Base-by-base conservation (phyloP, 768 basidiomycete species). In the Hortiboletus flavorubellus region DNA sequence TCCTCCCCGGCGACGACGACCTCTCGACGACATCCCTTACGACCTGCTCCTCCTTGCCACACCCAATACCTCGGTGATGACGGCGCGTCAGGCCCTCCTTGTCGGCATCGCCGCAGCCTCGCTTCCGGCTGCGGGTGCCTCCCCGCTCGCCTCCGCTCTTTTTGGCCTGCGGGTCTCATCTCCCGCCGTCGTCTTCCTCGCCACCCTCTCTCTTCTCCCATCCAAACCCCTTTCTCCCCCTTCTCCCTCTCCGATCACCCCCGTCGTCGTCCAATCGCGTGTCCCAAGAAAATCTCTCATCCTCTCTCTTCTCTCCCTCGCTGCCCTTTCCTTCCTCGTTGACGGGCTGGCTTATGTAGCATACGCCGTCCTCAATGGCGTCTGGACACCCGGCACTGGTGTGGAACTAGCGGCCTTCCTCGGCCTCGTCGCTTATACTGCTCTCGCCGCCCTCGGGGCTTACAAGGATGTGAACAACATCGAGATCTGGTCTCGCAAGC, bases 251-350 rank as follows among this genome's bases (percentile, higher is more conserved):
- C 83, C 83, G 60, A 91, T 93, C 66, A 89, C 84, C 38, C 73
- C 86, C 49, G 89, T 93, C 68, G 83, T 92, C 71, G 83, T 91
- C 66, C 80, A 85, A 52, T 80, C 79, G 53, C 77, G 80, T 56
- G 77, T 85, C 49, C 93, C 93, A 40, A 86, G 94, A 66, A 83
- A 88, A 55, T 80, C 80, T 40, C 72, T 85, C 56, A 93, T 98
- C 67, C 78, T 94, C 45, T 69, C 78, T 41, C 74, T 91, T 56
- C 77, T 95, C 45, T 82, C 87, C 47, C 74, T 93, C 50, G 67
- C 79, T 23, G 80, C 89, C n/a, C 69, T 87, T 48, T 85, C 87
- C 15, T 95, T 84, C 68, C 76, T 95, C 48, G 71, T 84, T 31
- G 92, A 96, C 65, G 93, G 91, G 14, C 76, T 87, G 33, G 77